Percentiles rank a stretch among this genome's conserved stretches.
Evolutionary conservation across 768 basidiomycete genomes (phyloP).

Genomic region (Rhodotorula taiwanensis): DNA sequence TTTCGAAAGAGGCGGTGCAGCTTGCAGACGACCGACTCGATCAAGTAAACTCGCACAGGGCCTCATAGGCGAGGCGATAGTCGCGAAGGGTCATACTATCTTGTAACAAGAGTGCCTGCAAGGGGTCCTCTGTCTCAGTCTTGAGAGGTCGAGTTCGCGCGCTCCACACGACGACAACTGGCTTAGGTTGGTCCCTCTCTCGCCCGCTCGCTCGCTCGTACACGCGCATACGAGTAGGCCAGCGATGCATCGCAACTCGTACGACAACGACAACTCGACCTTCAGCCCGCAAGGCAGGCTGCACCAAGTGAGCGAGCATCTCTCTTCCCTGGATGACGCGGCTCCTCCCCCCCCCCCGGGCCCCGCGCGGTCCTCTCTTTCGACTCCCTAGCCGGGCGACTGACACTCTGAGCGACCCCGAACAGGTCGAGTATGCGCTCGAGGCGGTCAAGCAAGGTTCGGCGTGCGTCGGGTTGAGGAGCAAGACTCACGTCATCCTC

Average conservation of each 20-base stretch:
- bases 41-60: too few species aligned
- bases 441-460: slow-evolving; percentile 99
- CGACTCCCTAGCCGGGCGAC: background rate
- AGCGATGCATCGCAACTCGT: slow-evolving; percentile 45
- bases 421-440: slow-evolving; percentile 59
- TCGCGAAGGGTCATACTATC: too few species aligned
- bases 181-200: background rate
- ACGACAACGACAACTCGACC: slow-evolving; percentile 97
- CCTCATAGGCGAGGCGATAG: too few species aligned
- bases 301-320: slow-evolving; percentile 50
- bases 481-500: slow-evolving; percentile 87
- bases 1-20: too few species aligned
- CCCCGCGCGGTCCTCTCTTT: slow-evolving; percentile 3
- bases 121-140: too few species aligned
- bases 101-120: too few species aligned
- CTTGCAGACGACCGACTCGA: too few species aligned
- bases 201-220: background rate
- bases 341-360: background rate
- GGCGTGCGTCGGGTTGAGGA: slow-evolving; percentile 92
- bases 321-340: slow-evolving; percentile 1
- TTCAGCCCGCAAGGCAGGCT: slow-evolving; percentile 94
- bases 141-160: background rate
- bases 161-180: background rate
- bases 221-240: background rate
- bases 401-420: background rate